These are phyloP conservation scores for Camellia lanceoleosa DNA, from an alignment of 148 eudicot species.

Conservation along the genomic window DNA sequence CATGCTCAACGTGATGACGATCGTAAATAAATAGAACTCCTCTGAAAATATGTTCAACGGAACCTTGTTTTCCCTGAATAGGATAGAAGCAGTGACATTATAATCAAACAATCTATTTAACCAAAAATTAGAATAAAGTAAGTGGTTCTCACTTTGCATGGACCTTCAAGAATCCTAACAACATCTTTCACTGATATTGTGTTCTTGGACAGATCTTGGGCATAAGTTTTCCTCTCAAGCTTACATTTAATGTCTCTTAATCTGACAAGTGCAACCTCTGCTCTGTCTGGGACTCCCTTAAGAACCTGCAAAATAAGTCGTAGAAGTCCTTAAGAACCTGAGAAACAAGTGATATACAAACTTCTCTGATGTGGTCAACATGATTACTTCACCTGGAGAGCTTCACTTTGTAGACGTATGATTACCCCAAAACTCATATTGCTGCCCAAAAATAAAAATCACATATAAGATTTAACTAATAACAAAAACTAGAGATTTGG, in stretches of 20 bases:
- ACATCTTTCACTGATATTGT: conserved; percentile 82
- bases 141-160: conserved; percentile 54
- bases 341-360: conserved; percentile 12
- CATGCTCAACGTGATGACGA: conserved; percentile 98
- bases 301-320: conserved; percentile 55
- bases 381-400: conserved; percentile 68
- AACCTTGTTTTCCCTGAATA: conserved; percentile 93
- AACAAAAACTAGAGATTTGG: background rate
- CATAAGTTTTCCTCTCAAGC: conserved; percentile 58
- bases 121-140: background rate
- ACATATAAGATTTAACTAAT: background rate
- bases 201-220: conserved; percentile 79
- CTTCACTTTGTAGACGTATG: conserved; percentile 96
- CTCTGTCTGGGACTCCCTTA: conserved; percentile 88
- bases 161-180: conserved; percentile 74
- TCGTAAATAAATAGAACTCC: conserved; percentile 78
- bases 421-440: conserved; percentile 87
- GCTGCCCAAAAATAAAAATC: conserved; percentile 44
- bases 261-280: conserved; percentile 84
- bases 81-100: conserved; percentile 3
- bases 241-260: conserved; percentile 84
- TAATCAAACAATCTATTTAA: background rate
- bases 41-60: conserved; percentile 84
- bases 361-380: conserved; percentile 15
- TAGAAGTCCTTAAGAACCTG: conserved; percentile 35